Evolutionary conservation across 208 protist species (phyloP).

Genomic region (Crithidia mellificae): DNA sequence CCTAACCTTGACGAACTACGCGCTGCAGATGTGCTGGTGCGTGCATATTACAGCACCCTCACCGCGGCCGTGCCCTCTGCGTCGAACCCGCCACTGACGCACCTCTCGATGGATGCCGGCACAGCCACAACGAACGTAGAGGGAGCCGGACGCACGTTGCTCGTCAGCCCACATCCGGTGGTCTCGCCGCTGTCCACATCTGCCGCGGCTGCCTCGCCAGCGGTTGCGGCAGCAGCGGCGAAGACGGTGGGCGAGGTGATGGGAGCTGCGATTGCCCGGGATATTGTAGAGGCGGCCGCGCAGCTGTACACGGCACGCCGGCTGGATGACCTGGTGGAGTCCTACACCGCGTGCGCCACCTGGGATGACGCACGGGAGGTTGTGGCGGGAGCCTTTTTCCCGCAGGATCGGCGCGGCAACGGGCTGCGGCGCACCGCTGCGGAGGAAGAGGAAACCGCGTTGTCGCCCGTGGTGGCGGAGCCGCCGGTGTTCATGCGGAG

Average conservation of each 20-base stretch:
- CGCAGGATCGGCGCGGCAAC: slow-evolving; percentile 33
- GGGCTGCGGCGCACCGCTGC: slow-evolving; percentile 4
- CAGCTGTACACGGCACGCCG: slow-evolving; percentile 54
- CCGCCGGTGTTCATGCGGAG: slow-evolving; percentile 29
- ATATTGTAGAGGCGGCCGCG: slow-evolving; percentile 61
- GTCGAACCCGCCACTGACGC: neutral
- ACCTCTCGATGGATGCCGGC: neutral
- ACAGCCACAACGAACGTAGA: neutral
- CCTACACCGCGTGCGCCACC: slow-evolving; percentile 68
- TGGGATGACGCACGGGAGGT: slow-evolving; percentile 76
- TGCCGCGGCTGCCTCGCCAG: neutral
- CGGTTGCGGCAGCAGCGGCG: slow-evolving; percentile 1
- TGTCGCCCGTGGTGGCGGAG: neutral
- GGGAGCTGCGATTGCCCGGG: slow-evolving; percentile 60
- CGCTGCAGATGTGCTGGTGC: slow-evolving; percentile 21
- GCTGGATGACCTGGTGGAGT: slow-evolving; percentile 57
- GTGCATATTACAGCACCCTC: slow-evolving; percentile 25
- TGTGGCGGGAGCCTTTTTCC: slow-evolving; percentile 64
- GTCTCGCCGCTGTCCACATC: neutral
- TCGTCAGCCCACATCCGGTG: neutral
- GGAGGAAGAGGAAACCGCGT: neutral
- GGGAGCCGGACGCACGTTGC: neutral
- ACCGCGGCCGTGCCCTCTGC: neutral
- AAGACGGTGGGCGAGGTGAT: slow-evolving; percentile 43
- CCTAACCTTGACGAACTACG: slow-evolving; percentile 27